Percentiles rank a stretch among this genome's conserved stretches.
Conservation (phyloP, 2,329 filamentous ascomycete species). For the Myriosclerotinia duriaeana region DNA sequence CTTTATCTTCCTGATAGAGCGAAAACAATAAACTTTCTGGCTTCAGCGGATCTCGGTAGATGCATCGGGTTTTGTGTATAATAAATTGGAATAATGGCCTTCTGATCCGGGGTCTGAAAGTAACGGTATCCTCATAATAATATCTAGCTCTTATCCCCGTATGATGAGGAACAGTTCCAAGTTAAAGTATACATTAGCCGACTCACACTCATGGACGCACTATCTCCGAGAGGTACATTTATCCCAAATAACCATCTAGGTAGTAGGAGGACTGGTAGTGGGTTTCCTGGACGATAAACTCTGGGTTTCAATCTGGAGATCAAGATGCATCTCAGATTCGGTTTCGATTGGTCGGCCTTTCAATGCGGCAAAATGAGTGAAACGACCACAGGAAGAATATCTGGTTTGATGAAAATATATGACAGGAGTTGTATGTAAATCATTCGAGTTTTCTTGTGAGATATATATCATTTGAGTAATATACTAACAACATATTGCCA, state of each 20-base stretch:
- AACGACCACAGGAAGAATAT: constrained; percentile 11
- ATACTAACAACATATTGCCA: constrained; percentile 8
- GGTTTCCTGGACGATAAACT: constrained; percentile 3
- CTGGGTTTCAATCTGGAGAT: constrained; percentile 11
- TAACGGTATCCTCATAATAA: constrained; percentile 15
- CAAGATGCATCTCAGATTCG: constrained; percentile 9
- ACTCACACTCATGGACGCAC: neutral
- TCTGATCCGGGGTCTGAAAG: neutral
- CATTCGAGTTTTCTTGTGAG: constrained; percentile 13
- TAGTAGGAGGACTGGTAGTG: constrained; percentile 5
- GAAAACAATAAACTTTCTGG: constrained; percentile 20
- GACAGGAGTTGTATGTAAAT: constrained; percentile 9
- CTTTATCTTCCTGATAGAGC: neutral
- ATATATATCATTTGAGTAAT: constrained; percentile 14
- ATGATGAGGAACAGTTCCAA: constrained; percentile 16
- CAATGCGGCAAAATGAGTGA: constrained; percentile 5
- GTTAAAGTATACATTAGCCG: constrained; percentile 11
- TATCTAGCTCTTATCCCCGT: neutral
- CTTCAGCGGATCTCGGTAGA: neutral
- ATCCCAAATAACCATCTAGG: constrained; percentile 6
- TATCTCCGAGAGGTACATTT: constrained; percentile 1
- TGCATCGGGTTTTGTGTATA: constrained; percentile 6
- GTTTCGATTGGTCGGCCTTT: neutral
- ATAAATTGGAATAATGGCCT: neutral
- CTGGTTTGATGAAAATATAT: constrained; percentile 6